A percentile compares a stretch with the other conserved stretches of the same genome.
These are phyloP conservation scores for Cucumis sativus DNA, from an alignment of 306 rosid genomes.

Conservation along the genomic window Cucumber_9930_V3 NC_026657.2:37597001-37597500, in stretches of 20 bases:
- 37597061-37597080: neutral
- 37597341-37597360: neutral
- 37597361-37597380: neutral
- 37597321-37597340: neutral
- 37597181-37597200: constrained; percentile 36
- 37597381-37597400: neutral
- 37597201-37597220: constrained; percentile 41
- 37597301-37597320: neutral
- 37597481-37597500: neutral
- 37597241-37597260: neutral
- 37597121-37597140: constrained; percentile 30
- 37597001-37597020: neutral
- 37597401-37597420: neutral
- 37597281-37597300: neutral
- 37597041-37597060: neutral
- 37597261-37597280: neutral
- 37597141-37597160: constrained; percentile 40
- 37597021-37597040: neutral
- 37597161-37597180: constrained; percentile 44
- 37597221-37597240: constrained; percentile 2
- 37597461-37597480: neutral
- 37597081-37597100: neutral
- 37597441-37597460: neutral
- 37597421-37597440: neutral
- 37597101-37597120: constrained; percentile 5